Evolutionary conservation across 2,329 filamentous ascomycete species (phyloP).

Genomic region (Paecilomyces formosus): DNA sequence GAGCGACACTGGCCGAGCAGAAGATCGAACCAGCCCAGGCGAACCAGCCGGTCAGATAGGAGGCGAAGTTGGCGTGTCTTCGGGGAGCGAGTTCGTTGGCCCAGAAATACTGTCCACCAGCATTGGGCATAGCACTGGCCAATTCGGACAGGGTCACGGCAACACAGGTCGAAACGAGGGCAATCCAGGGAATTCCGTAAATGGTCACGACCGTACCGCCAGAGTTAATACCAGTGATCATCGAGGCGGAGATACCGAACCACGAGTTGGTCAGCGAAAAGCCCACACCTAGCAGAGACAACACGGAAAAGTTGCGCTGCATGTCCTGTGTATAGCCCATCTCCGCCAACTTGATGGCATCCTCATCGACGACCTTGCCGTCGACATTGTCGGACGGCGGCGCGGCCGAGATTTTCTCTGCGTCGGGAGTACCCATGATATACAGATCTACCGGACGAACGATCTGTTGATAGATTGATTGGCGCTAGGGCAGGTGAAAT

Average conservation of each 20-base stretch:
- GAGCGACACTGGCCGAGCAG: conserved; percentile 43
- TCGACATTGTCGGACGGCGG: neutral
- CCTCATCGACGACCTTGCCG: neutral
- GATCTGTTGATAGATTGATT: neutral
- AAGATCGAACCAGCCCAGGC: conserved; percentile 46
- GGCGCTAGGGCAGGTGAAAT: neutral
- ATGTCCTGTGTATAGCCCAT: conserved; percentile 3
- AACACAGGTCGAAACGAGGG: conserved; percentile 39
- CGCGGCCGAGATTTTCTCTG: neutral
- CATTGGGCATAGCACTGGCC: conserved; percentile 43
- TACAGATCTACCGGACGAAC: neutral
- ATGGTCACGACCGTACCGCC: conserved; percentile 43
- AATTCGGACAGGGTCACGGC: conserved; percentile 41
- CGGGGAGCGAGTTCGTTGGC: conserved; percentile 41
- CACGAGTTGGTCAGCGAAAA: conserved; percentile 47
- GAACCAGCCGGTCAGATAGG: conserved; percentile 43
- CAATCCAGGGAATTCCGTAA: conserved; percentile 43
- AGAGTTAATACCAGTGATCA: conserved; percentile 45
- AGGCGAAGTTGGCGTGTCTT: conserved; percentile 36
- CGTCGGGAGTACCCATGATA: neutral
- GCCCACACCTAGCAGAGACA: conserved; percentile 43
- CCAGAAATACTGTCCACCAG: conserved; percentile 48
- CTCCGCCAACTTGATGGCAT: conserved; percentile 2
- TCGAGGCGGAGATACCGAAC: conserved; percentile 43
- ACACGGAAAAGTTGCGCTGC: conserved; percentile 17